Evolutionary conservation across 2,329 filamentous ascomycete species (phyloP).

Genomic region (Helicocarpus griseus): DNA sequence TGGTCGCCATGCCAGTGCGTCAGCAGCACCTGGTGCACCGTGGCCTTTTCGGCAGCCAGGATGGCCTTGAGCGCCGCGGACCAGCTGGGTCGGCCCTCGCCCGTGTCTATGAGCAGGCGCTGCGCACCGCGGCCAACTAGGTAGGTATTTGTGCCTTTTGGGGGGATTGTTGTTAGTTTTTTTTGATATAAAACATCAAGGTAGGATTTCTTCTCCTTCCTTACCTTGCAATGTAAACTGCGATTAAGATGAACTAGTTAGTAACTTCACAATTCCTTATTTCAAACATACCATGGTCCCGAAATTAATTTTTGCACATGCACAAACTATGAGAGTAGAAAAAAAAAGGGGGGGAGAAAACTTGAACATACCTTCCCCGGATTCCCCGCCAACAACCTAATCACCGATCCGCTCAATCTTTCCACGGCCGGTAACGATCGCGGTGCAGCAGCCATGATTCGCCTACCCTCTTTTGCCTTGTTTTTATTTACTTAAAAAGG

Average conservation of each 20-base stretch:
- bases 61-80: conserved; percentile 53
- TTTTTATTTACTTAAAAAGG: no score
- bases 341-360: no score
- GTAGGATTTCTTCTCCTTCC: no score
- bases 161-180: not conserved
- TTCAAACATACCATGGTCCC: not conserved
- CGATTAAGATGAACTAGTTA: not conserved
- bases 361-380: conserved; percentile 69
- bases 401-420: conserved; percentile 64
- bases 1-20: conserved; percentile 95
- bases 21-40: conserved; percentile 60
- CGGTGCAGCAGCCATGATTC: conserved; percentile 56
- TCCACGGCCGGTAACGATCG: conserved; percentile 62
- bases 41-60: conserved; percentile 58
- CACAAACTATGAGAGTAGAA: no score
- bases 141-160: conserved; percentile 79
- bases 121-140: conserved; percentile 65
- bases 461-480: not conserved
- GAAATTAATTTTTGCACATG: no score
- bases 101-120: conserved; percentile 82
- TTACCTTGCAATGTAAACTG: conserved; percentile 52
- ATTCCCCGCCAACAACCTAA: conserved; percentile 83
- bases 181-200: not conserved
- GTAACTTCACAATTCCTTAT: not conserved
- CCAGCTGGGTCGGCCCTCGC: conserved; percentile 72